phyloP scores from a whole-genome alignment of 805 yeast genomes.

The Candida broadrunensis region DNA sequence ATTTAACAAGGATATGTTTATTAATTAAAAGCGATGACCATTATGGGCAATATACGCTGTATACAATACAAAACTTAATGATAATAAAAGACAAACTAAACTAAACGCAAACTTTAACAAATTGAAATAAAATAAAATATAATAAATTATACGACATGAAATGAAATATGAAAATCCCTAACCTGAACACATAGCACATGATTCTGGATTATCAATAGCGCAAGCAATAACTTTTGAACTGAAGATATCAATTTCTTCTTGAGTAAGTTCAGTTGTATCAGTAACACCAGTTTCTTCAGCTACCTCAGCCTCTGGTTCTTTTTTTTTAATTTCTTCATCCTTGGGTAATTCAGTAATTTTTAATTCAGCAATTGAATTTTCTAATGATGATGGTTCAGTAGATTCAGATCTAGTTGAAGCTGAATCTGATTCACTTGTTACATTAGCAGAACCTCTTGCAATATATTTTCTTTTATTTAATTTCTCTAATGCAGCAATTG shows the following conservation, averaged over 20 bases:
- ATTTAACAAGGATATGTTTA: too few species aligned
- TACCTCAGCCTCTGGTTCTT: slow-evolving; percentile 8
- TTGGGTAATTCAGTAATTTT: slow-evolving; percentile 17
- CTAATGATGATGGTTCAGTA: slow-evolving; percentile 42
- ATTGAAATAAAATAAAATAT: too few species aligned
- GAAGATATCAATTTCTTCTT: slow-evolving; percentile 72
- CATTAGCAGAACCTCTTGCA: slow-evolving; percentile 12
- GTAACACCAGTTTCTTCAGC: slow-evolving; percentile 10
- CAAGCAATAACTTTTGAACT: slow-evolving; percentile 94
- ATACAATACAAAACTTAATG: not conserved
- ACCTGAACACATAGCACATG: slow-evolving; percentile 99
- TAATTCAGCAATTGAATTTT: slow-evolving; percentile 46
- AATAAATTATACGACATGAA: not conserved
- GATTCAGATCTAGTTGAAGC: slow-evolving; percentile 23
- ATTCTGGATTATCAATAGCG: slow-evolving; percentile 94
- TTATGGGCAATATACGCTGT: not conserved
- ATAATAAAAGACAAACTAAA: not conserved
- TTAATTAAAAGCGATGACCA: too few species aligned
- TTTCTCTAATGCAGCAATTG: slow-evolving; percentile 35
- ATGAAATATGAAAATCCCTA: slow-evolving; percentile 20
- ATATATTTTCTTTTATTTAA: slow-evolving; percentile 38
- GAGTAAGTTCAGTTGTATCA: slow-evolving; percentile 13
- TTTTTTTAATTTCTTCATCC: slow-evolving; percentile 17
- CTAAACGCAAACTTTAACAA: too few species aligned
- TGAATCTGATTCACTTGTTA: slow-evolving; percentile 18